Percentiles rank a stretch among this genome's conserved stretches.
Evolutionary conservation across 768 basidiomycete species (phyloP).

Genomic region (Tephrocybe sp.): DNA sequence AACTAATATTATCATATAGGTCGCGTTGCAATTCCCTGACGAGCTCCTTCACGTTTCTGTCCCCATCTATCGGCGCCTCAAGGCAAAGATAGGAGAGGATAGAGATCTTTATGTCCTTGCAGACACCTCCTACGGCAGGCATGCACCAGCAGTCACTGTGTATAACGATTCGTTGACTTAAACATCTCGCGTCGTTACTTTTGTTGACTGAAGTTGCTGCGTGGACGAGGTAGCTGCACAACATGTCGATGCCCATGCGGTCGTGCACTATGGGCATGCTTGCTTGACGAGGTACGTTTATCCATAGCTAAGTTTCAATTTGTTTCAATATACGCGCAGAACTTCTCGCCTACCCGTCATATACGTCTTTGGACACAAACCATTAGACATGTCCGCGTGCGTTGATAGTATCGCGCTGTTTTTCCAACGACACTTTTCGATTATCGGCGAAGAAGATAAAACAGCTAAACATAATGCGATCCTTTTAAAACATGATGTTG

Average conservation of each 20-base stretch:
- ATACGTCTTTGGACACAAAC: slow-evolving; percentile 84
- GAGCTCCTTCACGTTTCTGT: slow-evolving; percentile 88
- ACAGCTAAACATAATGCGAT: slow-evolving; percentile 31
- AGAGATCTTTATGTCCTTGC: slow-evolving; percentile 23
- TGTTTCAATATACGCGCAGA: slow-evolving; percentile 37
- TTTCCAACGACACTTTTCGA: slow-evolving; percentile 20
- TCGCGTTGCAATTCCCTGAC: slow-evolving; percentile 95
- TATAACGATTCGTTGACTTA: slow-evolving; percentile 15
- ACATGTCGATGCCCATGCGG: slow-evolving; percentile 87
- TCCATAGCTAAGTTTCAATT: neutral
- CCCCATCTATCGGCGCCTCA: slow-evolving; percentile 72
- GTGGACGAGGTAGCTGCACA: slow-evolving; percentile 95
- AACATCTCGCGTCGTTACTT: neutral
- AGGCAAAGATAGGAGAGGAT: slow-evolving; percentile 29
- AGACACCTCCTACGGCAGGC: slow-evolving; percentile 96
- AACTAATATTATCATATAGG: slow-evolving; percentile 39
- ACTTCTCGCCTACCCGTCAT: slow-evolving; percentile 86
- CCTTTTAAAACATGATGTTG: slow-evolving; percentile 75
- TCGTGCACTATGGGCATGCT: slow-evolving; percentile 96
- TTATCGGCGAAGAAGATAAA: neutral
- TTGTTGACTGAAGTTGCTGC: slow-evolving; percentile 68
- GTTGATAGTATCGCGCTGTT: slow-evolving; percentile 38
- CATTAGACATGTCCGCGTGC: slow-evolving; percentile 57
- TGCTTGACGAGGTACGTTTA: slow-evolving; percentile 85
- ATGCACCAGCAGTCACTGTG: slow-evolving; percentile 25